These are phyloP conservation scores for Bretschneidera sinensis DNA, from an alignment of 345 rosid species.

Conservation along the genomic window DNA sequence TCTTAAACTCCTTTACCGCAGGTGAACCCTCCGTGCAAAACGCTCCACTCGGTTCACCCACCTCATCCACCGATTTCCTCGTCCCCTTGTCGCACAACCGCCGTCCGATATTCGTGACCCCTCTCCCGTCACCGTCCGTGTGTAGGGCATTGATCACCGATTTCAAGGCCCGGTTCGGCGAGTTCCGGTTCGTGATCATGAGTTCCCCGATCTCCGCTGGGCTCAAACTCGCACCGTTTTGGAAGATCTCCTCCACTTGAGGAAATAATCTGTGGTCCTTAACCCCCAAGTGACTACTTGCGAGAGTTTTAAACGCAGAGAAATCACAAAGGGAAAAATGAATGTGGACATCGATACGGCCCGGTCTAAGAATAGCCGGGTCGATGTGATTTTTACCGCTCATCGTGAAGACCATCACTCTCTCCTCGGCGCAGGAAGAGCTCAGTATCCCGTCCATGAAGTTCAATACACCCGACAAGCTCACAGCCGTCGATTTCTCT, in stretches of 20 bases:
- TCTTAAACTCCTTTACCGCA: slow-evolving; percentile 62
- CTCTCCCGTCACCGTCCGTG: slow-evolving; percentile 61
- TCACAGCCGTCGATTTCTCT: slow-evolving; percentile 49
- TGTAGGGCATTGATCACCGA: slow-evolving; percentile 76
- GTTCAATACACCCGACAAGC: slow-evolving; percentile 50
- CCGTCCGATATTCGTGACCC: slow-evolving; percentile 28
- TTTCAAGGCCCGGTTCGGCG: slow-evolving; percentile 94
- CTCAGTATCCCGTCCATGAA: slow-evolving; percentile 67
- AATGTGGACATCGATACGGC: slow-evolving; percentile 83
- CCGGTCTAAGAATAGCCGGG: slow-evolving; percentile 66
- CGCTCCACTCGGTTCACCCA: slow-evolving; percentile 33
- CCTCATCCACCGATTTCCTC: slow-evolving; percentile 33
- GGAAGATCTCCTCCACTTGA: slow-evolving; percentile 84
- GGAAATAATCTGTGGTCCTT: slow-evolving; percentile 91
- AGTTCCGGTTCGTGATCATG: slow-evolving; percentile 83
- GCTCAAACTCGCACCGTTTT: slow-evolving; percentile 67
- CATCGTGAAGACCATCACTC: slow-evolving; percentile 76
- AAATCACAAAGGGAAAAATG: slow-evolving; percentile 85
- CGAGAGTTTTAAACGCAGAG: slow-evolving; percentile 67
- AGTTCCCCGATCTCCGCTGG: slow-evolving; percentile 90
- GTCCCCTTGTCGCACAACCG: slow-evolving; percentile 27
- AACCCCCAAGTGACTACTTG: slow-evolving; percentile 64
- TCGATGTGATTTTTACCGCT: slow-evolving; percentile 52
- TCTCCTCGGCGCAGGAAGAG: slow-evolving; percentile 59
- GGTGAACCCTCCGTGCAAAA: slow-evolving; percentile 45